A percentile compares a stretch with the other conserved stretches of the same genome.
Conservation (phyloP, 2,329 filamentous ascomycete genomes). For the Fusarium sp. region DNA sequence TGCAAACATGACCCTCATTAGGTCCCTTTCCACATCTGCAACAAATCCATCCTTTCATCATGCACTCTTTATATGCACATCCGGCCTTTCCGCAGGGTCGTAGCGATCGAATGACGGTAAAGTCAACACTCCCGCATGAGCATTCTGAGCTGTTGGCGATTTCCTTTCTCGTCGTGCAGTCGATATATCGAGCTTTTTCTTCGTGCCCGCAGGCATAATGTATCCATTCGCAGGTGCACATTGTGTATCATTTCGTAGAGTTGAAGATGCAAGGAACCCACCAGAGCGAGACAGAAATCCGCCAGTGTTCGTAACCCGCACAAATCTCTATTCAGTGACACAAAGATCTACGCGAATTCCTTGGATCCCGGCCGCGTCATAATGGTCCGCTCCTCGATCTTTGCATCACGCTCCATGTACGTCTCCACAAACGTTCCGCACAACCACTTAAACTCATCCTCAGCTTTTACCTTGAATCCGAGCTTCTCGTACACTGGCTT, state of each 20-base stretch:
- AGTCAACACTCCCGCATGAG: constrained; percentile 34
- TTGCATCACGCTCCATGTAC: constrained; percentile 52
- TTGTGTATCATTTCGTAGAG: constrained; percentile 23
- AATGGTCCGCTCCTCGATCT: constrained; percentile 9
- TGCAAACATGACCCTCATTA: constrained; percentile 24
- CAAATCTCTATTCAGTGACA: constrained; percentile 22
- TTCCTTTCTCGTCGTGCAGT: constrained; percentile 29
- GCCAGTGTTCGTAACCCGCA: background rate
- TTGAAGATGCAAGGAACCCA: background rate
- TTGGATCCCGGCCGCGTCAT: constrained; percentile 19
- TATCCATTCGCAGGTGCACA: constrained; percentile 38
- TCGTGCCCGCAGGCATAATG: constrained; percentile 38
- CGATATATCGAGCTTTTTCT: constrained; percentile 29
- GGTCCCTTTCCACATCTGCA: constrained; percentile 39
- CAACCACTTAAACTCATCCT: constrained; percentile 50
- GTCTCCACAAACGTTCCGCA: constrained; percentile 48
- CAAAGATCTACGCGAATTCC: constrained; percentile 18
- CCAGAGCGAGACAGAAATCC: background rate
- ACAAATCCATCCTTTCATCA: constrained; percentile 36
- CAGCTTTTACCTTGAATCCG: constrained; percentile 58
- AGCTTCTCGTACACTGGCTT: constrained; percentile 60
- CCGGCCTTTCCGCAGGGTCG: constrained; percentile 9
- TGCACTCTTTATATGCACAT: constrained; percentile 33
- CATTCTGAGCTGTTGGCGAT: constrained; percentile 31
- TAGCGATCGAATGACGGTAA: constrained; percentile 6